Evolutionary conservation across 306 rosid species (phyloP), one percentile per base, ranked within the genome.

Genomic region (Prunus dulcis): DNA sequence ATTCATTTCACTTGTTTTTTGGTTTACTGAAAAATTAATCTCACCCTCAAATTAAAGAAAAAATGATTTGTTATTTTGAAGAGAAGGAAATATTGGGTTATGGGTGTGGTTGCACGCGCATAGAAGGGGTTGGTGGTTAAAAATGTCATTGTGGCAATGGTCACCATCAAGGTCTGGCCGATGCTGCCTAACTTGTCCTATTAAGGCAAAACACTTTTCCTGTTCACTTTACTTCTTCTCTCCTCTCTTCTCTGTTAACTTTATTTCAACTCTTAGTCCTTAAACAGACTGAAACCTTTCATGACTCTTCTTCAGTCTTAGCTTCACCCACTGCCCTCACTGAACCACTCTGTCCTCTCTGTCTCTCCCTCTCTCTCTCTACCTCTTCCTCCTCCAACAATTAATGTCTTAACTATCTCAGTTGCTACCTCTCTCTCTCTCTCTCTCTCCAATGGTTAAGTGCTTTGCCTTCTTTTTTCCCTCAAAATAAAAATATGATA

Each of bases 181-280:
- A 6, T 38, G 43, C 93, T 91, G 97, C 93, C 89, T 82, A 86
- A 86, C 85, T 91, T 91, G 97, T 91, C 94, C 89, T 85, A 76
- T 82, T 87, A 80, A 77, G 81, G 83, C 81, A 82, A 80, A 81
- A 73, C 84, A 80, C 88, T 53, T 77, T 67, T 60, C 69, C 61
- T 28, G 63, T 67, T 47, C 68, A 60, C 72, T 79, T 64, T 50
- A 41, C 72, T 50, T 14, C 72, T 71, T n/a, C 23, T 52, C 38
- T 52, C 58, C 22, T 15, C n/a, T 5, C 17, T 51, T 34, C 43
- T 50, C 43, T 71, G 38, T 17, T 28, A 25, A 46, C 69, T 74
- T 61, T 61, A 61, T 74, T 57, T 77, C 67, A 77, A 62, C 75
- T 68, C 79, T 65, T 18, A 83, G 83, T 79, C 71, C 86, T 82